A percentile compares a stretch with the other conserved stretches of the same genome.
Evolutionary conservation across 2,329 filamentous ascomycete genomes (phyloP).

Genomic region (Diplodia seriata): DNA sequence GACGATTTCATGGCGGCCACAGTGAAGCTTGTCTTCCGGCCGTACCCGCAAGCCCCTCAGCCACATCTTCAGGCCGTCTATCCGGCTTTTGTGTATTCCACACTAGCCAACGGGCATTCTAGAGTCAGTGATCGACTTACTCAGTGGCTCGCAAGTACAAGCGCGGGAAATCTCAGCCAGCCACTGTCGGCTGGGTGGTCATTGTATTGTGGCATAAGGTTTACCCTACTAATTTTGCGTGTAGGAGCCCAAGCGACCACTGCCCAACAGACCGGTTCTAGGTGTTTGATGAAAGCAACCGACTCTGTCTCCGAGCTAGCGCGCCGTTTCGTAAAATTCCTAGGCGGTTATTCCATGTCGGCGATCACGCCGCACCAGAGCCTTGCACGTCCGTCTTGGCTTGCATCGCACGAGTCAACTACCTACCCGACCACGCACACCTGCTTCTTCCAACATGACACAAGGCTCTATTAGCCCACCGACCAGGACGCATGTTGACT

Average conservation of each 20-base stretch:
- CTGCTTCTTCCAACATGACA: neutral
- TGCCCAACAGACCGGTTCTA: too few relatives aligned
- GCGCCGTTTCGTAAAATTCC: conserved; percentile 17
- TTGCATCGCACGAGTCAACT: conserved; percentile 2
- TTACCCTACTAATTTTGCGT: too few relatives aligned
- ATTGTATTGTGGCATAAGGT: too few relatives aligned
- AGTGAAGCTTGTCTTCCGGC: neutral
- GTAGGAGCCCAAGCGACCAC: too few relatives aligned
- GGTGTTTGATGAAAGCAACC: neutral
- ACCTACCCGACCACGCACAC: neutral
- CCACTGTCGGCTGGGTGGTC: too few relatives aligned
- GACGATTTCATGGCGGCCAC: neutral
- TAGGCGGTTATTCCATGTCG: conserved; percentile 9
- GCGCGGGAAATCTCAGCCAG: too few relatives aligned
- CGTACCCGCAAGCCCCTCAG: neutral
- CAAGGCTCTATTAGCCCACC: neutral
- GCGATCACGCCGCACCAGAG: conserved; percentile 9
- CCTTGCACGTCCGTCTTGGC: conserved; percentile 28
- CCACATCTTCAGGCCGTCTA: neutral
- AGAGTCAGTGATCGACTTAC: too few relatives aligned
- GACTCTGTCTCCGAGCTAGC: neutral
- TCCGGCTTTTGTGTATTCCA: neutral
- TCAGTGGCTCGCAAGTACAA: too few relatives aligned
- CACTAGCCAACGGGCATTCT: too few relatives aligned
- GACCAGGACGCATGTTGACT: conserved; percentile 4